These are phyloP conservation scores for Trichosanthes cucumerina DNA, from an alignment of 306 rosid species.

Conservation along the genomic window DNA sequence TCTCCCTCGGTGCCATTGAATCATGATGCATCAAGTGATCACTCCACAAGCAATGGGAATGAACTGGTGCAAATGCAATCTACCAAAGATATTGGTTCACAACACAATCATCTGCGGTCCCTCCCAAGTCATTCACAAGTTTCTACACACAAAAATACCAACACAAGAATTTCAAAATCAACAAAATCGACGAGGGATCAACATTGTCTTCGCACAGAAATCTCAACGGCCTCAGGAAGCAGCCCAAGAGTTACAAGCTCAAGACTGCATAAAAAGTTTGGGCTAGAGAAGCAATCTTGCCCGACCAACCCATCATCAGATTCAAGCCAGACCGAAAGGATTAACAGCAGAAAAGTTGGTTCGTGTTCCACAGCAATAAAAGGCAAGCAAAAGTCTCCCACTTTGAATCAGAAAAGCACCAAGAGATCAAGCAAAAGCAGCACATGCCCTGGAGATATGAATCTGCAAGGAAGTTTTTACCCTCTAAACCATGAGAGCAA, in stretches of 20 bases:
- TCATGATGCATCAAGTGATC: slow-evolving; percentile 22
- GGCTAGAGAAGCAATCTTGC: slow-evolving; percentile 49
- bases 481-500: slow-evolving; percentile 41
- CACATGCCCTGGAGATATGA: slow-evolving; percentile 23
- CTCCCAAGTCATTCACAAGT: slow-evolving; percentile 19
- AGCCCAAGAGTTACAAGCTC: slow-evolving; percentile 41
- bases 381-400: slow-evolving; percentile 32
- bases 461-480: slow-evolving; percentile 26
- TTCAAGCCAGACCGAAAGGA: slow-evolving; percentile 33
- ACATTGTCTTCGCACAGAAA: slow-evolving; percentile 23
- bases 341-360: slow-evolving; percentile 23
- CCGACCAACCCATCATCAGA: slow-evolving; percentile 30
- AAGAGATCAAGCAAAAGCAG: slow-evolving; percentile 24
- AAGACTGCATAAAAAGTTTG: slow-evolving; percentile 40
- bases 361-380: slow-evolving; percentile 30
- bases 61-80: slow-evolving; percentile 21
- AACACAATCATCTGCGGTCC: slow-evolving; percentile 20
- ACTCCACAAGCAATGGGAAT: slow-evolving; percentile 32
- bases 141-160: slow-evolving; percentile 26
- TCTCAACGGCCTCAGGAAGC: slow-evolving; percentile 19
- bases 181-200: slow-evolving; percentile 25
- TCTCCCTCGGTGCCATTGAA: slow-evolving; percentile 18
- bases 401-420: slow-evolving; percentile 24
- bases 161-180: slow-evolving; percentile 27
- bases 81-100: slow-evolving; percentile 23